Base-by-base conservation (phyloP, 768 basidiomycete genomes). In the Hirschioporus abietinus region DNA sequence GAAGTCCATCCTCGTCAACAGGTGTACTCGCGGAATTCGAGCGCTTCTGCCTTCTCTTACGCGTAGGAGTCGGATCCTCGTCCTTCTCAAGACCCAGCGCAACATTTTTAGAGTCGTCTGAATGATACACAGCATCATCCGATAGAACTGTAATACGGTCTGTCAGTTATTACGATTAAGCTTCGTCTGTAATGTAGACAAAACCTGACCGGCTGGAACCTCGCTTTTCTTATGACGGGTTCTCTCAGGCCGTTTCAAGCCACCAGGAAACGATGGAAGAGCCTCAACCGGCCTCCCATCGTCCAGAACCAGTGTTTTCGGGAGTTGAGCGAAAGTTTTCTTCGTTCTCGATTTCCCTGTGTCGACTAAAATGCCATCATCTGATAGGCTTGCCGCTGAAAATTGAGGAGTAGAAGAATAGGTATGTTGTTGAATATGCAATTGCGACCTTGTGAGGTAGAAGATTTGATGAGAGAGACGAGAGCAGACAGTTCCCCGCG, bases 291-390 rank as follows among this genome's bases (percentile, higher is more conserved):
- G 42, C 12, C 12, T 52, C 42, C 42, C 42, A 20, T 52, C 42
- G 2, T 52, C 42, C 42, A 52, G 42, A 25, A 80, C 63, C 70
- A 76, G 82, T 35, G 73, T 70, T 25, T 78, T 77, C 15, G 91
- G 91, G 6, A 93, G 80, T 27, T 91, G 88, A 20, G 78, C 73
- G 64, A 81, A 83, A 58, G 79, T 83, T 73, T 88, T 92, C 68
- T 74, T 82, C 0, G 81, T 84, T 20, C 2, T 20, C 12, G 42
- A 52, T 52, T 52, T 52, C 12, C 42, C 42, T 5, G 42, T 15
- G 42, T 20, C 12, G 20, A 52, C 42, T 15, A 52, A 52, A 15
- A 10, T 3, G 12, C 42, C 42, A 52, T 6, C 42, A 52, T 30
- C 30, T 30, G 30, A 30, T 30, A 8, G 8, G 30, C 42, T 15